Evolutionary conservation across 1,139 yeast genomes (phyloP).

Genomic region (Protomyces gravidus): DNA sequence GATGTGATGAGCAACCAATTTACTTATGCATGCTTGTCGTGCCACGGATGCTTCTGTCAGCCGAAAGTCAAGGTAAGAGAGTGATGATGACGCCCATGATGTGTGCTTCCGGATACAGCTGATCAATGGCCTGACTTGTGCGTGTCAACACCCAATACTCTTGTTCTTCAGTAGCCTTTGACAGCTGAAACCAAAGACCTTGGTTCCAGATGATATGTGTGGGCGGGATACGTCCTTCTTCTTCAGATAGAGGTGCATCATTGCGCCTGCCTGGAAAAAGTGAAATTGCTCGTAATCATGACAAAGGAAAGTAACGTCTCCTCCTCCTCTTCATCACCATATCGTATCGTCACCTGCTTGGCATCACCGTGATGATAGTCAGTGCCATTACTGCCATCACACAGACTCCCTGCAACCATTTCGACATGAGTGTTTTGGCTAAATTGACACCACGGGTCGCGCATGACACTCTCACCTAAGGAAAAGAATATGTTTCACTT

Average conservation of each 20-base stretch:
- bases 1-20: not conserved
- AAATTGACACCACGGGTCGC: not conserved
- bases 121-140: not conserved
- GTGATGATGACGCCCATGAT: not conserved
- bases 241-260: not conserved
- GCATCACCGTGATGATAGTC: not conserved
- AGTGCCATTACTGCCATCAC: not conserved
- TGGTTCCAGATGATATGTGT: not conserved
- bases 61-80: too few relatives aligned
- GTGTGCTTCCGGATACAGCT: not conserved
- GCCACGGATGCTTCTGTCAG: not conserved
- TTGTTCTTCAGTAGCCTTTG: not conserved
- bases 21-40: not conserved
- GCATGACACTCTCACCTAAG: not conserved
- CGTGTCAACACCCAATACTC: not conserved
- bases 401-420: not conserved
- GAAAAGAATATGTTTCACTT: not conserved
- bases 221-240: not conserved
- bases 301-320: not conserved
- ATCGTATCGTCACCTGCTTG: not conserved
- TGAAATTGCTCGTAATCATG: not conserved
- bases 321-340: not conserved
- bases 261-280: not conserved
- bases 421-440: too few relatives aligned
- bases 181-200: not conserved